Evolutionary conservation across 2,329 filamentous ascomycete species (phyloP).

Genomic region (Pestalotiopsis sp.): DNA sequence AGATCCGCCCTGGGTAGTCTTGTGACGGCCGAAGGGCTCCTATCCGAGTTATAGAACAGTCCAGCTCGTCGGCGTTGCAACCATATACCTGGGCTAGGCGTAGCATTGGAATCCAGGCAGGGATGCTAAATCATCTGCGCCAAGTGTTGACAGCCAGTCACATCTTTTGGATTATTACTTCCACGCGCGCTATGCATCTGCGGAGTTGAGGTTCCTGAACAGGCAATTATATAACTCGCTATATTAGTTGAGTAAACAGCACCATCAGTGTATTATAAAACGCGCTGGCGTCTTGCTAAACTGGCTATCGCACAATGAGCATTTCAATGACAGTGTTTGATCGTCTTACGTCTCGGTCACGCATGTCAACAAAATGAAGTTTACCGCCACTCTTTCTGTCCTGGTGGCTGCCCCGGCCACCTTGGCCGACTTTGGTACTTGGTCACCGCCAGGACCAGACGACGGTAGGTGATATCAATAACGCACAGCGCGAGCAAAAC

Average conservation of each 20-base stretch:
- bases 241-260: neutral
- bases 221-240: neutral
- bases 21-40: neutral
- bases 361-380: neutral
- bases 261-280: neutral
- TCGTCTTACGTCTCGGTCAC: neutral
- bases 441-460: conserved; percentile 2
- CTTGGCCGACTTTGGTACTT: neutral
- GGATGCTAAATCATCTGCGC: neutral
- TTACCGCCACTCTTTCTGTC: neutral
- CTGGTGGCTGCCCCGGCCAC: neutral
- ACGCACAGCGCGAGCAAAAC: neutral
- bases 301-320: neutral
- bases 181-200: neutral
- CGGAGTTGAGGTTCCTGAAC: neutral
- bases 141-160: neutral
- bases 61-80: neutral
- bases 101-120: neutral
- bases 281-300: neutral
- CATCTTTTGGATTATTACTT: neutral
- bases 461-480: neutral
- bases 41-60: neutral
- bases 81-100: neutral
- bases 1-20: neutral
- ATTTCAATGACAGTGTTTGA: neutral